These are phyloP conservation scores for Biscogniauxia marginata DNA, from an alignment of 2,329 filamentous ascomycete species.

Conservation along the genomic window DNA sequence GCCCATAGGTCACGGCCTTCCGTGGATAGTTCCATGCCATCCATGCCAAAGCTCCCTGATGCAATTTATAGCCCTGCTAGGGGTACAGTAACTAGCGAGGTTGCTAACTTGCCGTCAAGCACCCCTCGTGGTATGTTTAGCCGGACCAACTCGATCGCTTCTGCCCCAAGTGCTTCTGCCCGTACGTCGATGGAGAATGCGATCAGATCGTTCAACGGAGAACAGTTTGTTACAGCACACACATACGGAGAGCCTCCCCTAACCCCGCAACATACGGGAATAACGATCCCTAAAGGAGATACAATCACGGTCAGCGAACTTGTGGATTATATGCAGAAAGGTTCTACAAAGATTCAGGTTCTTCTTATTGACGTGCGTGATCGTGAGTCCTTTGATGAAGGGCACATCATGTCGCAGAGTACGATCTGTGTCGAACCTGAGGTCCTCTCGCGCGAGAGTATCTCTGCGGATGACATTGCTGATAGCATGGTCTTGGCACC, in stretches of 20 bases:
- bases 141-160: conserved; percentile 54
- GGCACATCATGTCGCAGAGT: conserved; percentile 80
- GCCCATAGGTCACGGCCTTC: conserved; percentile 44
- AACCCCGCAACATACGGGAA: conserved; percentile 42
- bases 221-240: conserved; percentile 36
- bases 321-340: conserved; percentile 63
- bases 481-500: conserved; percentile 72
- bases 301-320: conserved; percentile 68
- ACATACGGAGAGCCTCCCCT: conserved; percentile 27
- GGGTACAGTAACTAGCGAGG: conserved; percentile 65
- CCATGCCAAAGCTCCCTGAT: conserved; percentile 68
- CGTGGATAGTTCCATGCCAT: conserved; percentile 51
- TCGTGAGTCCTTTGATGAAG: conserved; percentile 78
- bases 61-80: conserved; percentile 78
- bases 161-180: conserved; percentile 30
- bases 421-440: conserved; percentile 88
- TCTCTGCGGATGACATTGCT: conserved; percentile 59
- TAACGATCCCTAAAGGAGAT: conserved; percentile 54
- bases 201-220: conserved; percentile 27
- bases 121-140: conserved; percentile 63
- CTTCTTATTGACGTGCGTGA: conserved; percentile 83
- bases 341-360: conserved; percentile 56
- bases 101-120: conserved; percentile 63
- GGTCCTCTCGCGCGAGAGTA: conserved; percentile 66
- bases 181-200: conserved; percentile 30